Percentiles rank a stretch among this genome's conserved stretches.
Evolutionary conservation across 257 asterid species (phyloP).

Genomic region (Lavandula angustifolia): DNA sequence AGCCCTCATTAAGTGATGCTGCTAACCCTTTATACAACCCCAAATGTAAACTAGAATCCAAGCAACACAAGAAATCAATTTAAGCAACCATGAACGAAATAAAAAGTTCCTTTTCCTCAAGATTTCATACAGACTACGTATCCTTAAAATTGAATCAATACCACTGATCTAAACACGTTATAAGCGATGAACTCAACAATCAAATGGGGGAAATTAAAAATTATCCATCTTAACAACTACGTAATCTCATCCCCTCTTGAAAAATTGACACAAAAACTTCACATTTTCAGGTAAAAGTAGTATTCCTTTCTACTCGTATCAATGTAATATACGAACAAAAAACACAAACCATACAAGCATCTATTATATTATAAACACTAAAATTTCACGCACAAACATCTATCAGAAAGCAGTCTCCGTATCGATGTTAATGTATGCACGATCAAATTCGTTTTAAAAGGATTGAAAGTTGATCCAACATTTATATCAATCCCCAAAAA

Average conservation of each 20-base stretch:
- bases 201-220: too few species aligned
- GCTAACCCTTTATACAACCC: background rate
- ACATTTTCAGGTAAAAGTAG: background rate
- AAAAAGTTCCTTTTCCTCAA: background rate
- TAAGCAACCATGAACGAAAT: background rate
- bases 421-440: conserved; percentile 12
- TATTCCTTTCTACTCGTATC: too few species aligned
- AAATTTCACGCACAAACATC: conserved; percentile 7
- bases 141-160: background rate
- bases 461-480: background rate
- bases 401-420: background rate
- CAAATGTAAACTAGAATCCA: too few species aligned
- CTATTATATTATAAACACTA: background rate
- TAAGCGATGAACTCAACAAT: too few species aligned
- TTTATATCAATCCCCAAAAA: background rate
- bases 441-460: background rate
- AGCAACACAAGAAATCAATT: background rate
- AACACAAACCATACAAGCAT: background rate
- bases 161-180: too few species aligned
- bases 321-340: too few species aligned
- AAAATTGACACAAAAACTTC: background rate
- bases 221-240: background rate
- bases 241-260: background rate
- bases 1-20: background rate
- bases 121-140: too few species aligned